Evolutionary conservation across 306 rosid genomes (phyloP).

Genomic region (Quercus suber): DNA sequence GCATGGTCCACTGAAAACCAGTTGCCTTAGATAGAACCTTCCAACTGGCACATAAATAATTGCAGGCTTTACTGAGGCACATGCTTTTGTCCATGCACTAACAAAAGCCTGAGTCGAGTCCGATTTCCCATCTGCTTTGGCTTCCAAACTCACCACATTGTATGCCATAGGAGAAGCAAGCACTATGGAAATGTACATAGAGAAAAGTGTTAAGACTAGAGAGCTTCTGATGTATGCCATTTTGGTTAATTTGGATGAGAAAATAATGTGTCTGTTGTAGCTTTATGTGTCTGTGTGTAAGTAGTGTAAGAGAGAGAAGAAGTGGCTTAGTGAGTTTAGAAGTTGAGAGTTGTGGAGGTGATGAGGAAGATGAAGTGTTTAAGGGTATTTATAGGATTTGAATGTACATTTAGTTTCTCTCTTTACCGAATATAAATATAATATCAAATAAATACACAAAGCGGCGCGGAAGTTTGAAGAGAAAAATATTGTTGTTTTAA

Average conservation of each 20-base stretch:
- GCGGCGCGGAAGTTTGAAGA: constrained; percentile 6
- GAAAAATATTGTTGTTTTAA: background rate
- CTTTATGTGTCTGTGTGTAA: background rate
- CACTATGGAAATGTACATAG: constrained; percentile 1
- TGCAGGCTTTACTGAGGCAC: constrained; percentile 28
- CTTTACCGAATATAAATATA: too few relatives aligned
- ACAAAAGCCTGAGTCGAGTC: constrained; percentile 40
- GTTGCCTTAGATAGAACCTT: constrained; percentile 30
- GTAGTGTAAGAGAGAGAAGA: background rate
- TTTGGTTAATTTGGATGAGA: background rate
- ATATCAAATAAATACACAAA: background rate
- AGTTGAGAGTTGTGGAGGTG: background rate
- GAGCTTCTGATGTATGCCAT: constrained; percentile 16
- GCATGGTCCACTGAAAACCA: constrained; percentile 43
- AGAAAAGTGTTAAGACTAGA: background rate
- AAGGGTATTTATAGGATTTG: constrained; percentile 18
- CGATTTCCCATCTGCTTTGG: constrained; percentile 27
- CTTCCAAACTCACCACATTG: constrained; percentile 34
- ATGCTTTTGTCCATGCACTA: constrained; percentile 39
- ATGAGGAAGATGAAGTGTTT: constrained; percentile 16
- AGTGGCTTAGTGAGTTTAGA: background rate
- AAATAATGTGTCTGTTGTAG: background rate
- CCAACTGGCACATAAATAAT: constrained; percentile 43
- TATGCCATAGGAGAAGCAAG: background rate
- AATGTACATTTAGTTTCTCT: background rate